phyloP scores from a whole-genome alignment of 2,329 filamentous ascomycete genomes.

The Didymella keratinophila region DNA sequence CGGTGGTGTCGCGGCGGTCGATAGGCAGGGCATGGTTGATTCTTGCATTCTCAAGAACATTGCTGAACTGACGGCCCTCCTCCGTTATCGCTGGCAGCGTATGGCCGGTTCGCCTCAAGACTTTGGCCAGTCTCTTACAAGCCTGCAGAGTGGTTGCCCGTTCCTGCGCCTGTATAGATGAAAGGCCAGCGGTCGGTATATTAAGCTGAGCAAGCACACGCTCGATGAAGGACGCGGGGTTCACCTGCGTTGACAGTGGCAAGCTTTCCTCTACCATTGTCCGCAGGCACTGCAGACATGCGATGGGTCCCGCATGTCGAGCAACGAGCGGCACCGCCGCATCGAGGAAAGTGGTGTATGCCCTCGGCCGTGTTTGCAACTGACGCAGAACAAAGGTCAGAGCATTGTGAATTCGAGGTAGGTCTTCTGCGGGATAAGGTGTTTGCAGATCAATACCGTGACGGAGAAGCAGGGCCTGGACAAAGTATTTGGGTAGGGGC shows the following conservation, averaged over 20 bases:
- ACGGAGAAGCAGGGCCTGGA: conserved; percentile 10
- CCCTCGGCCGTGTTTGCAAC: conserved; percentile 18
- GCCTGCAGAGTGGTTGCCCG: conserved; percentile 4
- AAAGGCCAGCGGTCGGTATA: not conserved
- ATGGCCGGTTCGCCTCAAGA: conserved; percentile 15
- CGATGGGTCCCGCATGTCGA: conserved; percentile 17
- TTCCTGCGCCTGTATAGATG: not conserved
- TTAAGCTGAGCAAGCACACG: not conserved
- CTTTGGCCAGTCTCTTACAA: conserved; percentile 20
- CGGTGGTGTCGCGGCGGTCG: conserved; percentile 25
- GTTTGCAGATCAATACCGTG: not conserved
- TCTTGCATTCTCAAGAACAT: conserved; percentile 37
- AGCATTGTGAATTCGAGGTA: conserved; percentile 1
- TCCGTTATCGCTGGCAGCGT: conserved; percentile 4
- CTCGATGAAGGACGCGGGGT: conserved; percentile 2
- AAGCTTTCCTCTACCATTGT: conserved; percentile 19
- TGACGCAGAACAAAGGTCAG: conserved; percentile 24
- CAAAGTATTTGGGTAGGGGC: not conserved
- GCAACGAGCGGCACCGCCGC: conserved; percentile 24
- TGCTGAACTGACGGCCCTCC: conserved; percentile 33
- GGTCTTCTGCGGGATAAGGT: conserved; percentile 4
- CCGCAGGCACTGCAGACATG: conserved; percentile 22
- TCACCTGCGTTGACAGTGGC: conserved; percentile 5
- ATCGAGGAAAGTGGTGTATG: conserved; percentile 28
- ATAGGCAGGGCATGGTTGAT: conserved; percentile 36